Evolutionary conservation across 2,329 filamentous ascomycete genomes (phyloP).

Genomic region (Paraphaeosphaeria sporulosa): DNA sequence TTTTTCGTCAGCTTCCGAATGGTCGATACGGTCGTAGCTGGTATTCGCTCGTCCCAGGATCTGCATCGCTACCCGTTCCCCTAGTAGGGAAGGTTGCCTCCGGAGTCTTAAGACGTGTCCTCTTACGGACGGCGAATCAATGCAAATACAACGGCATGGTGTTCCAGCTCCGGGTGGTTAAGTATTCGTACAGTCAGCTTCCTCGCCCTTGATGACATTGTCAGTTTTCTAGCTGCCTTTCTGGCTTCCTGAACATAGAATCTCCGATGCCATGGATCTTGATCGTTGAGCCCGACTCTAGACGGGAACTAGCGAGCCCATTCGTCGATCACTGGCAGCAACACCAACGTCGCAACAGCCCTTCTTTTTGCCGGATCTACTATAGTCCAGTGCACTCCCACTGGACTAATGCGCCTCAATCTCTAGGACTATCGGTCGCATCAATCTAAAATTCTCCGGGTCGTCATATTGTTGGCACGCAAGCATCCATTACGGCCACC

Average conservation of each 20-base stretch:
- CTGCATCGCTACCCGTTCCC: conserved; percentile 4
- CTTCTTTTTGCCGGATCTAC: conserved; percentile 8
- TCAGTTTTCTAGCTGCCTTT: conserved; percentile 7
- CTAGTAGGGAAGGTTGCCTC: conserved; percentile 11
- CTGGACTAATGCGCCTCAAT: background rate
- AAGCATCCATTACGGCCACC: background rate
- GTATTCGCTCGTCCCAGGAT: conserved; percentile 8
- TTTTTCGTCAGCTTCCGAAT: conserved; percentile 10
- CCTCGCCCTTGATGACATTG: conserved; percentile 8
- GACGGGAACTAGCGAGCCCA: conserved; percentile 10
- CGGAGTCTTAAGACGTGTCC: conserved; percentile 13
- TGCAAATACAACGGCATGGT: background rate
- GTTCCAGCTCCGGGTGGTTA: conserved; percentile 10
- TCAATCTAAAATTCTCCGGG: conserved; percentile 8
- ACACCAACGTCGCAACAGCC: conserved; percentile 8
- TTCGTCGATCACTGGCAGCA: conserved; percentile 9
- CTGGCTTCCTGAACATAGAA: background rate
- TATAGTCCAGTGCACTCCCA: conserved; percentile 6
- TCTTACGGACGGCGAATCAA: conserved; percentile 10
- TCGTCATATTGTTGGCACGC: conserved; percentile 9
- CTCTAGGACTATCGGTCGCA: conserved; percentile 2
- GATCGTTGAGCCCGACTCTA: conserved; percentile 11
- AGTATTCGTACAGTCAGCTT: conserved; percentile 11
- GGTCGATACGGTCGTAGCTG: conserved; percentile 8
- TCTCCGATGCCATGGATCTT: conserved; percentile 9